Percentiles rank a stretch among this genome's conserved stretches.
phyloP scores from a whole-genome alignment of 805 yeast genomes.

The Suhomyces pyralidae region DNA sequence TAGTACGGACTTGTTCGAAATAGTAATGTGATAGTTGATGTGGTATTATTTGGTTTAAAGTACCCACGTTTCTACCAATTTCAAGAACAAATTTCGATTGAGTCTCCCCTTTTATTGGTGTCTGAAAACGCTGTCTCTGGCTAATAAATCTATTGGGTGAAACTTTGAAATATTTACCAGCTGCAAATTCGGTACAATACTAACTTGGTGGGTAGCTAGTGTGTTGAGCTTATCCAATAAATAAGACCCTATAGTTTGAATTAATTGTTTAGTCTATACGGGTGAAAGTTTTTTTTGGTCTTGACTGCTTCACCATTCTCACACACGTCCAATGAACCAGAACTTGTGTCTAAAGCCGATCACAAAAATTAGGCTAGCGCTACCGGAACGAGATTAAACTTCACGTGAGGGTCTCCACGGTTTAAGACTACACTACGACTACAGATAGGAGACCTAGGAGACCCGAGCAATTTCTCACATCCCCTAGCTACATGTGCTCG shows the following conservation, averaged over 20 bases:
- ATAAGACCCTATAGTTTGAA: background rate
- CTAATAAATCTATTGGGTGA: background rate
- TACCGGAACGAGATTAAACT: conserved; percentile 1
- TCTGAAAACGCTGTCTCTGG: background rate
- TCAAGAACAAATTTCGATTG: background rate
- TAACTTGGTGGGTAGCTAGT: background rate
- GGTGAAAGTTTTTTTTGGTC: conserved; percentile 5
- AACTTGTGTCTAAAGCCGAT: conserved; percentile 1
- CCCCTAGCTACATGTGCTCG: background rate
- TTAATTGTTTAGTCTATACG: background rate
- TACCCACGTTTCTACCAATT: background rate
- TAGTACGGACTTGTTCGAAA: background rate
- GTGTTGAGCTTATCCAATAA: background rate
- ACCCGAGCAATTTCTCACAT: background rate
- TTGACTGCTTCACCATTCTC: conserved; percentile 2
- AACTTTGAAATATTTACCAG: background rate
- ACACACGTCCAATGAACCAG: conserved; percentile 3
- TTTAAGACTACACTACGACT: background rate
- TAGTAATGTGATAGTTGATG: background rate
- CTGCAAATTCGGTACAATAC: background rate
- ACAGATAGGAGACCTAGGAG: background rate
- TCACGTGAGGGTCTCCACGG: background rate
- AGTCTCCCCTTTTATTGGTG: background rate
- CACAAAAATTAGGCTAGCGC: background rate
- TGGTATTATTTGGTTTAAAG: background rate